A percentile compares a stretch with the other conserved stretches of the same genome.
Conservation (phyloP, 2,329 filamentous ascomycete species). For the Diaporthe australafricana region DNA sequence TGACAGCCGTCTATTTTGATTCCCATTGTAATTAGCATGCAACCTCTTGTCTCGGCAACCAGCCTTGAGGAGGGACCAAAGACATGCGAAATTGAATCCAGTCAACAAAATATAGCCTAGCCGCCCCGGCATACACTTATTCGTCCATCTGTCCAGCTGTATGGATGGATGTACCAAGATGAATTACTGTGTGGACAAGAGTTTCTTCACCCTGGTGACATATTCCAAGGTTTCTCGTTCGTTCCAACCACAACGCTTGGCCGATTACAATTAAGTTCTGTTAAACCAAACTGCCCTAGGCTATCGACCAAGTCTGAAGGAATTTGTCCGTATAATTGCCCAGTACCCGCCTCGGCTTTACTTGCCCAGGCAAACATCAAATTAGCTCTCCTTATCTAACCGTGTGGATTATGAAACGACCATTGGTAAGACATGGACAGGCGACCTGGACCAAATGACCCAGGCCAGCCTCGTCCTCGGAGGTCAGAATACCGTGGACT, state of each 20-base stretch:
- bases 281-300: neutral
- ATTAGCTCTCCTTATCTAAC: neutral
- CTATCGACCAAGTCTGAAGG: neutral
- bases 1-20: neutral
- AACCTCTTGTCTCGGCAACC: neutral
- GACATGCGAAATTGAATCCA: too few relatives aligned
- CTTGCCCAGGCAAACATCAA: neutral
- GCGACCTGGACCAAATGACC: neutral
- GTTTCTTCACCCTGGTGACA: too few relatives aligned
- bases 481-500: neutral
- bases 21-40: neutral
- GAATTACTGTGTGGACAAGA: neutral
- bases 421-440: neutral
- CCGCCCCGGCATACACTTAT: too few relatives aligned
- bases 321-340: neutral
- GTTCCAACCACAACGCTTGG: too few relatives aligned
- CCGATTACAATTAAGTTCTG: neutral
- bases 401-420: neutral
- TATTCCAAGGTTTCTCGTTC: too few relatives aligned
- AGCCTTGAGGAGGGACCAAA: neutral
- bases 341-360: neutral
- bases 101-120: too few relatives aligned
- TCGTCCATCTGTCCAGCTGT: neutral
- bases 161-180: neutral
- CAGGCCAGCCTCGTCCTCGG: conserved; percentile 13